Evolutionary conservation across 2,329 filamentous ascomycete species (phyloP).

Genomic region (Aspergillus phoenicis): DNA sequence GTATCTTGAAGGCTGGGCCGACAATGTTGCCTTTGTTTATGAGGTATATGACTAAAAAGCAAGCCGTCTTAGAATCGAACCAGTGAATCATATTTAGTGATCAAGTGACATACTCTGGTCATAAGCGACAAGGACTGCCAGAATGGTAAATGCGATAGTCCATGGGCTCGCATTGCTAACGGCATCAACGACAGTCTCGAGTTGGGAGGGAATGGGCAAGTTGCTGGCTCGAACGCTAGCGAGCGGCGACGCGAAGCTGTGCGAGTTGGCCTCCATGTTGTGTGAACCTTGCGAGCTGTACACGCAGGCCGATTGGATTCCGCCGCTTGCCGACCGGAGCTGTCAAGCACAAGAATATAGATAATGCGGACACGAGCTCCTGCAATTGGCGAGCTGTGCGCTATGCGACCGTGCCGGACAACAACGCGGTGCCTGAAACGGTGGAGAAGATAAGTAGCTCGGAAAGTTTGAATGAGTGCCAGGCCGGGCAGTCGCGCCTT

Average conservation of each 20-base stretch:
- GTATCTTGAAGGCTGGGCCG: slow-evolving; percentile 70
- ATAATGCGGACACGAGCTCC: not conserved
- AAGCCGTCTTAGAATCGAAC: not conserved
- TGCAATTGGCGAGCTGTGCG: not conserved
- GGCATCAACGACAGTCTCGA: not conserved
- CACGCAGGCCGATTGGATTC: not conserved
- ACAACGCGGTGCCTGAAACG: not conserved
- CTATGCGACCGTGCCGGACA: not conserved
- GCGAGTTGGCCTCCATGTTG: not conserved
- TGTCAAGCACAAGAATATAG: not conserved
- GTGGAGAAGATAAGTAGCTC: not conserved
- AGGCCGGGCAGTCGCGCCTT: not conserved
- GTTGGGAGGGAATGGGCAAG: not conserved
- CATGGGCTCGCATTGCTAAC: not conserved
- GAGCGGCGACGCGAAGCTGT: slow-evolving; percentile 1
- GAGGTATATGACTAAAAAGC: slow-evolving; percentile 65
- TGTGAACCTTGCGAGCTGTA: not conserved
- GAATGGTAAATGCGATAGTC: not conserved
- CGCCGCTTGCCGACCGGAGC: not conserved
- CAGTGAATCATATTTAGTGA: not conserved
- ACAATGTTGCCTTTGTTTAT: slow-evolving; percentile 70
- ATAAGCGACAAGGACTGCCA: not conserved
- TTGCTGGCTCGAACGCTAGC: not conserved
- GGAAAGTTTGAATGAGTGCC: not conserved
- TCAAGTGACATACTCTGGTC: not conserved